These are phyloP conservation scores for Jatropha curcas DNA, from an alignment of 345 rosid genomes.

Conservation along the genomic window DNA sequence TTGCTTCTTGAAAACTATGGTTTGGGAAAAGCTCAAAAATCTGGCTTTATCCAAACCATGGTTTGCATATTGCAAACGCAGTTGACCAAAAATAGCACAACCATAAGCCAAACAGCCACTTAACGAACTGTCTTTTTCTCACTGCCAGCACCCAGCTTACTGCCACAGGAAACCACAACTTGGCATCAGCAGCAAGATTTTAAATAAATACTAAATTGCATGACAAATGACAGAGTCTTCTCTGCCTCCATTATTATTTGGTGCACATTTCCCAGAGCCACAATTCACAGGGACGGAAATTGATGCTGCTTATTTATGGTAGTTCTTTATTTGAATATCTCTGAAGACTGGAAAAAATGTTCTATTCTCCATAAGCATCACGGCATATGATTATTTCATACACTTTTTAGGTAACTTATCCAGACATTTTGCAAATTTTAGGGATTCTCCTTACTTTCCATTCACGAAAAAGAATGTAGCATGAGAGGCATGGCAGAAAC, in stretches of 20 bases:
- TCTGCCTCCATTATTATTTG: background rate
- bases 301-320: background rate
- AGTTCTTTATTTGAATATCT: background rate
- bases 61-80: too few species aligned
- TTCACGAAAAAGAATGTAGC: background rate
- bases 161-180: background rate
- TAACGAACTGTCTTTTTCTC: too few species aligned
- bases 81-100: too few species aligned
- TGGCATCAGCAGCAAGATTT: background rate
- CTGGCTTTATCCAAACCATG: too few species aligned
- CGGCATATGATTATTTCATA: background rate
- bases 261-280: background rate
- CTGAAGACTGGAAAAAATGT: too few species aligned
- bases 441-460: background rate
- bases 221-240: background rate
- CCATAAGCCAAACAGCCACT: too few species aligned
- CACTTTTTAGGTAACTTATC: background rate
- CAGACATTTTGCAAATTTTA: background rate
- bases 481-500: background rate
- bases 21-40: too few species aligned
- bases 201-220: background rate
- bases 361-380: too few species aligned
- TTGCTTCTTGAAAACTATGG: too few species aligned
- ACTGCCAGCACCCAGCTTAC: background rate
- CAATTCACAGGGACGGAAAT: too few species aligned